phyloP scores from a whole-genome alignment of 371 early-diverging fungal genomes.

The Thermomucor indicae-seudaticae region DNA sequence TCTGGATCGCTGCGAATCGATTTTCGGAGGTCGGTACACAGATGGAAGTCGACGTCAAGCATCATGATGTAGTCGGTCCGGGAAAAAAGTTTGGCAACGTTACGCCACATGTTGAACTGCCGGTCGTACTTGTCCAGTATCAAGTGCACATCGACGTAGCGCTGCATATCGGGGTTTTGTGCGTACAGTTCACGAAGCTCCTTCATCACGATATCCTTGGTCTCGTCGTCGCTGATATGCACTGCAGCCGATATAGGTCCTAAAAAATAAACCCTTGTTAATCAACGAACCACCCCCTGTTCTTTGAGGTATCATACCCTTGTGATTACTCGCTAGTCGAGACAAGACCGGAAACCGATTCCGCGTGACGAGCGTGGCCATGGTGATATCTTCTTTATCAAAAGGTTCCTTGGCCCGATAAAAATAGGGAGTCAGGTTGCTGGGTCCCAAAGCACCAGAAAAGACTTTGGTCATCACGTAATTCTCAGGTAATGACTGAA shows the following conservation, averaged over 20 bases:
- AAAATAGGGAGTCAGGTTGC: slow-evolving; percentile 59
- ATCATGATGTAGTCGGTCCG: slow-evolving; percentile 65
- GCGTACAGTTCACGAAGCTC: slow-evolving; percentile 48
- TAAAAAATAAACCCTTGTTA: no score
- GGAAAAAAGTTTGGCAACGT: slow-evolving; percentile 65
- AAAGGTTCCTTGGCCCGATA: slow-evolving; percentile 46
- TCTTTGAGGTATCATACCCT: slow-evolving; percentile 34
- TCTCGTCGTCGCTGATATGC: slow-evolving; percentile 56
- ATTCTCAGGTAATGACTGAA: slow-evolving; percentile 38
- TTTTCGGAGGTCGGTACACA: slow-evolving; percentile 58
- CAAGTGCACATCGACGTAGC: slow-evolving; percentile 62
- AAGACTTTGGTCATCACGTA: slow-evolving; percentile 59
- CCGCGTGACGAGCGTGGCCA: slow-evolving; percentile 60
- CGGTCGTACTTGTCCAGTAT: slow-evolving; percentile 61
- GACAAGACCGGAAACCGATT: slow-evolving; percentile 50
- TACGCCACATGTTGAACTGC: slow-evolving; percentile 73
- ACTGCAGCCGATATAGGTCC: slow-evolving; percentile 67
- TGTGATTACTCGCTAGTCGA: slow-evolving; percentile 55
- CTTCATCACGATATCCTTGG: slow-evolving; percentile 38
- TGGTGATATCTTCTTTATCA: slow-evolving; percentile 57
- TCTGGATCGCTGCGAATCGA: slow-evolving; percentile 34
- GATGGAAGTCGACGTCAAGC: slow-evolving; percentile 68
- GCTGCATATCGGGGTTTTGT: slow-evolving; percentile 49
- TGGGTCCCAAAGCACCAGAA: slow-evolving; percentile 62
- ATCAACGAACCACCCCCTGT: no score